These are phyloP conservation scores for Vicia sativa DNA, from an alignment of 306 rosid species.

Conservation along the genomic window DNA sequence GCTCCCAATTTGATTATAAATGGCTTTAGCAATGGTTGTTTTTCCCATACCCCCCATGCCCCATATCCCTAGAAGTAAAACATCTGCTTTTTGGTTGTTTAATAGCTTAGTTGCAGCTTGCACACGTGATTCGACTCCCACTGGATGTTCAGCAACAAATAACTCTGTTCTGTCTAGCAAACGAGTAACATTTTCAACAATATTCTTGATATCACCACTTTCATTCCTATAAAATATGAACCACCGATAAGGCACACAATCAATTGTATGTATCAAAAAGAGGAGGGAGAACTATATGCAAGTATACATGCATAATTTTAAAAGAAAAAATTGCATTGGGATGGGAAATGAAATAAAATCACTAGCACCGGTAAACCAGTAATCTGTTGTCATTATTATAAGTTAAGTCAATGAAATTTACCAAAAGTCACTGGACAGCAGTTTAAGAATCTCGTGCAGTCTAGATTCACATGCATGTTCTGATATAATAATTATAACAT, in stretches of 20 bases:
- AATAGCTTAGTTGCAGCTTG: neutral
- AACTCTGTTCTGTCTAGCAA: neutral
- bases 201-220: conserved; percentile 5
- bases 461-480: too few species aligned
- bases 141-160: conserved; percentile 5
- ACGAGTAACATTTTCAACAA: neutral
- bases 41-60: conserved; percentile 1
- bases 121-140: neutral
- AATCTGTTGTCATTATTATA: too few species aligned
- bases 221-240: conserved; percentile 5
- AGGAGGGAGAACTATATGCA: neutral
- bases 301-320: neutral
- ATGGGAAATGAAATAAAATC: too few species aligned
- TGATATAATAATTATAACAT: too few species aligned
- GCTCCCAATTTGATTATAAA: conserved; percentile 3
- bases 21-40: conserved; percentile 1
- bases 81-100: neutral
- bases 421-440: too few species aligned
- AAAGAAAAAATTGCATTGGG: neutral
- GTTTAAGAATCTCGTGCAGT: too few species aligned
- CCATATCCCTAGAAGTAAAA: conserved; percentile 6
- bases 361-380: too few species aligned
- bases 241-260: neutral
- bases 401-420: too few species aligned
- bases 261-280: neutral